Conservation (phyloP, 2,329 filamentous ascomycete species). For the Ampelomyces quisqualis region DNA sequence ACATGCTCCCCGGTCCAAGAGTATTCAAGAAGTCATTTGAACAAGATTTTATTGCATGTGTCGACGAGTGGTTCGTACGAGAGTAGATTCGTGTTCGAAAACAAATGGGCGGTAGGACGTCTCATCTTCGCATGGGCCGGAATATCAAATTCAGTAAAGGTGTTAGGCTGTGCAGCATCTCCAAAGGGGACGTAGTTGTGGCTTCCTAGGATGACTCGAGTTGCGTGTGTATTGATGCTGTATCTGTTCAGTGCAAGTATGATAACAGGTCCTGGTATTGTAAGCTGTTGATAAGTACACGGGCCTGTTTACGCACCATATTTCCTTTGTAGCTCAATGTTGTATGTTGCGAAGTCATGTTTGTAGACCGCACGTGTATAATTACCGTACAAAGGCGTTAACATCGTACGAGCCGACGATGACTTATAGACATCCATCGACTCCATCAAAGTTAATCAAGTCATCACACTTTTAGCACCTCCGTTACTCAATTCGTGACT, state of each 20-base stretch:
- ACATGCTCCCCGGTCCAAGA: conserved; percentile 27
- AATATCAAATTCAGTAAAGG: conserved; percentile 43
- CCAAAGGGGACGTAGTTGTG: conserved; percentile 30
- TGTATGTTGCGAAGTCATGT: conserved; percentile 43
- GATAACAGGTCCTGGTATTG: conserved; percentile 11
- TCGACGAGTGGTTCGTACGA: conserved; percentile 46
- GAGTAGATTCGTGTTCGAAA: conserved; percentile 43
- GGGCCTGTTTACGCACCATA: conserved; percentile 33
- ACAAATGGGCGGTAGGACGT: conserved; percentile 41
- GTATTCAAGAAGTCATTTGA: conserved; percentile 32
- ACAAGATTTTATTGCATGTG: conserved; percentile 35
- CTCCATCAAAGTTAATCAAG: no score
- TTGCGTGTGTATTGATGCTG: conserved; percentile 14
- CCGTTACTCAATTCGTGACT: no score
- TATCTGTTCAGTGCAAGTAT: conserved; percentile 18
- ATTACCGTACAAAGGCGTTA: no score
- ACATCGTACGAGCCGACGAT: no score
- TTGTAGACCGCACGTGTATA: conserved; percentile 36
- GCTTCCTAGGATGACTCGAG: conserved; percentile 9
- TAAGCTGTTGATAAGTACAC: not conserved
- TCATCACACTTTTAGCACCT: no score
- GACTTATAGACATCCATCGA: no score
- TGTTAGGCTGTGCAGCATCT: conserved; percentile 24
- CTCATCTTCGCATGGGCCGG: conserved; percentile 38
- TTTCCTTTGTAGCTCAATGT: conserved; percentile 44